These are phyloP conservation scores for Talaromyces verruculosus DNA, from an alignment of 2,329 filamentous ascomycete genomes.

Conservation along the genomic window DNA sequence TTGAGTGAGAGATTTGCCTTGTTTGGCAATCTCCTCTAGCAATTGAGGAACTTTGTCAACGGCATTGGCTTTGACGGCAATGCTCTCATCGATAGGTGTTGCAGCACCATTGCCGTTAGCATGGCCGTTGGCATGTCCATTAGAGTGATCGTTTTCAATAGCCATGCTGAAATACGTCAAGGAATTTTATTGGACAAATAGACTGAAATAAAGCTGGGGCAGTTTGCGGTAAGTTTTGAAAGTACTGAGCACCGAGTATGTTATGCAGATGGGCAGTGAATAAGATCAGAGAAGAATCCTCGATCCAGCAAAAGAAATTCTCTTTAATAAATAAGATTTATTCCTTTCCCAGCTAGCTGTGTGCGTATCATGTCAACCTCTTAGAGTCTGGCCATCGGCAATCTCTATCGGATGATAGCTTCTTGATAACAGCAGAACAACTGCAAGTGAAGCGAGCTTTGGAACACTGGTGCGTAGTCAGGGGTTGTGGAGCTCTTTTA, in stretches of 20 bases:
- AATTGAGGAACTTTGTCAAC: slow-evolving; percentile 25
- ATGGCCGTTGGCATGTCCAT: background rate
- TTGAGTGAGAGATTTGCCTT: slow-evolving; percentile 23
- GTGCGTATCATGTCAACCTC: background rate
- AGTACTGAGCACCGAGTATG: background rate
- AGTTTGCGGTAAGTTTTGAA: background rate
- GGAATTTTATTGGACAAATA: background rate
- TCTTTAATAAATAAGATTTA: slow-evolving; percentile 2
- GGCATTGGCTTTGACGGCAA: slow-evolving; percentile 23
- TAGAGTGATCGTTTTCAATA: slow-evolving; percentile 10
- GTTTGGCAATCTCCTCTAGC: slow-evolving; percentile 23
- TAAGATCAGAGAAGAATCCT: background rate
- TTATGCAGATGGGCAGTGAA: background rate
- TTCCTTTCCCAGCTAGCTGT: slow-evolving; percentile 1
- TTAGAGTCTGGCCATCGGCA: background rate
- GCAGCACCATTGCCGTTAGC: slow-evolving; percentile 4
- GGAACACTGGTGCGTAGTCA: background rate
- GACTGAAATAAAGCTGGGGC: background rate
- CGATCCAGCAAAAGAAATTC: background rate
- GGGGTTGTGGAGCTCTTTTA: background rate
- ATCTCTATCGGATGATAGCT: background rate
- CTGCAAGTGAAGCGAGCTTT: background rate
- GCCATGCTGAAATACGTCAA: slow-evolving; percentile 7
- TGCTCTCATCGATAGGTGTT: slow-evolving; percentile 18
- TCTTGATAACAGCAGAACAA: background rate